A percentile compares a stretch with the other conserved stretches of the same genome.
These are phyloP conservation scores for Sphaerostilbella broomeana DNA, from an alignment of 2,329 filamentous ascomycete species.

Conservation along the genomic window DNA sequence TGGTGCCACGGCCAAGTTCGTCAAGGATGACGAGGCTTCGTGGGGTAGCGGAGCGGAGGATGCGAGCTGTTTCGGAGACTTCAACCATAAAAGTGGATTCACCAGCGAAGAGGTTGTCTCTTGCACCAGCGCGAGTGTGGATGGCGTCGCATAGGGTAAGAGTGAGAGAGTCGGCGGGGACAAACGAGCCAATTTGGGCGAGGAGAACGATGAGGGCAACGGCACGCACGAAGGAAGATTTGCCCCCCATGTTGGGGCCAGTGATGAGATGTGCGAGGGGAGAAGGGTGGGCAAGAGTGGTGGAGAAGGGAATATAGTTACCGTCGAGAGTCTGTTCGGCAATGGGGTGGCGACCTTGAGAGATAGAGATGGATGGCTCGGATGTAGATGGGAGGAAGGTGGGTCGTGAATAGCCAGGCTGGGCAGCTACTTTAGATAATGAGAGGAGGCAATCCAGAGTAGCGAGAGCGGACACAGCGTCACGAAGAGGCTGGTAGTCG, in stretches of 20 bases:
- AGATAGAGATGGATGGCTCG: slow-evolving; percentile 56
- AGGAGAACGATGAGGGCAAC: slow-evolving; percentile 89
- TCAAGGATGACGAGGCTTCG: slow-evolving; percentile 86
- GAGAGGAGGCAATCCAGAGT: slow-evolving; percentile 86
- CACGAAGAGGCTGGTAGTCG: slow-evolving; percentile 85
- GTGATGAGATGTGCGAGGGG: slow-evolving; percentile 80
- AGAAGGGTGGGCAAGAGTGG: slow-evolving; percentile 58
- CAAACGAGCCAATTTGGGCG: slow-evolving; percentile 89
- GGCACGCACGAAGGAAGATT: slow-evolving; percentile 93
- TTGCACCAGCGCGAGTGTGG: slow-evolving; percentile 91
- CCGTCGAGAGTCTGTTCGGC: slow-evolving; percentile 84
- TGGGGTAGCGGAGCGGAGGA: slow-evolving; percentile 81
- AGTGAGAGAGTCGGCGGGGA: slow-evolving; percentile 67
- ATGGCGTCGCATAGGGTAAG: slow-evolving; percentile 86
- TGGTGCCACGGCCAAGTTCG: slow-evolving; percentile 88
- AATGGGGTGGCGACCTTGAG: slow-evolving; percentile 80
- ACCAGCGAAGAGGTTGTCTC: slow-evolving; percentile 90
- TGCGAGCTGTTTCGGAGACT: slow-evolving; percentile 83
- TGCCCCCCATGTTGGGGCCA: slow-evolving; percentile 97
- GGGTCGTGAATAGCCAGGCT: slow-evolving; percentile 84
- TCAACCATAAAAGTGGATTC: slow-evolving; percentile 99
- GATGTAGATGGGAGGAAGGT: slow-evolving; percentile 54
- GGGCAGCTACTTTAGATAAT: slow-evolving; percentile 72
- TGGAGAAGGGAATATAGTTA: slow-evolving; percentile 86
- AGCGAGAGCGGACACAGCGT: slow-evolving; percentile 78